Conservation (phyloP, 2,329 filamentous ascomycete species). For the Beauveria sp. region DNA sequence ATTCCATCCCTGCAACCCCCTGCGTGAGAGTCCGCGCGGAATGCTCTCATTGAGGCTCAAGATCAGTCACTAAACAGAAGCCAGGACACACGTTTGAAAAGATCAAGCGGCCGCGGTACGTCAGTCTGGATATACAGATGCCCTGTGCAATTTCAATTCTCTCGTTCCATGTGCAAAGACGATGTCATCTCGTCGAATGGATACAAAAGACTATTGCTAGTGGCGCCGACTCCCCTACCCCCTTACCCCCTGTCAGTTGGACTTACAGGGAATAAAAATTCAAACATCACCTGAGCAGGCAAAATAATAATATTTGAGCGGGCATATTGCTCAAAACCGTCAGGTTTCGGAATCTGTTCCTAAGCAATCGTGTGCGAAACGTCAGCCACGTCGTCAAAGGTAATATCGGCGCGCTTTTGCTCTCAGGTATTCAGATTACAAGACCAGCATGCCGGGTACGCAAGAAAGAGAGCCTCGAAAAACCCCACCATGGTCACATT, state of each 20-base stretch:
- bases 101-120: background rate
- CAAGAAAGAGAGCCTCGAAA: background rate
- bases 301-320: background rate
- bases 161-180: background rate
- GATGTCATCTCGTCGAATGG: conserved; percentile 3
- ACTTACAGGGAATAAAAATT: conserved; percentile 3
- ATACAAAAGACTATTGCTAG: background rate
- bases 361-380: background rate
- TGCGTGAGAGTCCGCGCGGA: background rate
- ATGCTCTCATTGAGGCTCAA: background rate
- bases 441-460: background rate
- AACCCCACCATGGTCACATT: conserved; percentile 2
- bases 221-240: background rate
- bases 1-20: background rate
- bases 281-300: conserved; percentile 5
- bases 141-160: background rate
- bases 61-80: too few relatives aligned
- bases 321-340: background rate
- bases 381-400: background rate
- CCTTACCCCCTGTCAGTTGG: background rate
- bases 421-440: background rate
- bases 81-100: background rate
- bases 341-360: background rate
- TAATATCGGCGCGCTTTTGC: background rate
- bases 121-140: background rate